Base-by-base conservation (phyloP, 2,329 filamentous ascomycete genomes). In the Fusarium duplospermum region DNA sequence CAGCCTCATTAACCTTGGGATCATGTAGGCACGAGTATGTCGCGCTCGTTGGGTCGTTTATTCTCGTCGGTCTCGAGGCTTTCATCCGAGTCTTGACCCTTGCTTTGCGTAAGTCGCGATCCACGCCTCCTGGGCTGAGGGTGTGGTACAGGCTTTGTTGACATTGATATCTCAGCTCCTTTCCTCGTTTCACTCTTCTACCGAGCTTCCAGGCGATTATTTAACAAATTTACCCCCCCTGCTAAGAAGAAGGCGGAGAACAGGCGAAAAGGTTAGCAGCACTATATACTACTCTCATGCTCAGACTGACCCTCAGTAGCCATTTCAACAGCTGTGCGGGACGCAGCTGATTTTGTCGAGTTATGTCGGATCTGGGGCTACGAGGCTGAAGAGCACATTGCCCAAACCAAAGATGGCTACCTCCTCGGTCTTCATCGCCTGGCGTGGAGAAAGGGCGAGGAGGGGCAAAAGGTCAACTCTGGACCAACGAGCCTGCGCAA, bases 391-490 rank as follows among this genome's bases (percentile, higher is more conserved):
- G 96, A 99, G 84, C 96, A 99, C 82, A 92, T 99, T 59, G 93
- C 97, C 13, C 95, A 98, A 83, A 99, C 96, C 3, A 92, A 91
- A 71, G 96, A 99, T 86, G 96, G 96, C 18, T 99, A 97, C 80
- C 87, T 99, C 52, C 89, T 99, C 18, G 96, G 96, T 10, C 84
- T 98, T 67, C 96, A 99, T 82, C 90, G 96, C 9, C 85, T 99
- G 56, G 94, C 93, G 22, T 97, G 93, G 89, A 90, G 89, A 68
- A 93, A 91, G 77, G 94, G 94, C 13, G 94, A 98, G 81, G 93
- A 96, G 80, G 90, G 91, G n/a, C 85, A 88, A 63, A 90, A 90
- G 72, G 93, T 98, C 77, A 98, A 98, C 80, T 86, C 87, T 60
- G 93, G 93, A 0, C 87, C 88, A 1, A 87, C 88, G 38, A 92